These are phyloP conservation scores for Prillingera fragicola DNA, from an alignment of 1,284 basidiomycete species.

Conservation along the genomic window DNA sequence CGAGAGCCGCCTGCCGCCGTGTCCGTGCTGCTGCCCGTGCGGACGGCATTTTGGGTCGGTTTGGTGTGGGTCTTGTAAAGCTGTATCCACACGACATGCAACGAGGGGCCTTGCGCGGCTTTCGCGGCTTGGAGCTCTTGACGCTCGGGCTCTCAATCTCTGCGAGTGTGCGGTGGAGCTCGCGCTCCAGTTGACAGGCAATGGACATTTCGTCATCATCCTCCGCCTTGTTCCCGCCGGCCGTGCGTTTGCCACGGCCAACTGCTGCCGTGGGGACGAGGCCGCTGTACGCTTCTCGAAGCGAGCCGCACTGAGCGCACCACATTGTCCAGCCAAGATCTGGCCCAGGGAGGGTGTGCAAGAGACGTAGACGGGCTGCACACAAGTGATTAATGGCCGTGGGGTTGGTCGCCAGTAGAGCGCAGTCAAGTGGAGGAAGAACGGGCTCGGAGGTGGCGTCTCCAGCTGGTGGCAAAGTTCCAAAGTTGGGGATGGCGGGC, in stretches of 20 bases:
- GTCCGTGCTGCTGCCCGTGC: constrained; percentile 14
- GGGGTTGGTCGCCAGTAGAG: constrained; percentile 2
- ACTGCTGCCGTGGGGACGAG: constrained; percentile 4
- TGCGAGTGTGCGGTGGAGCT: constrained; percentile 3
- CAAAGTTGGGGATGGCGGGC: too few relatives aligned
- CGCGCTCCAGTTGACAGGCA: neutral
- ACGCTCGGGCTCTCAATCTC: neutral
- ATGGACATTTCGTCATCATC: neutral
- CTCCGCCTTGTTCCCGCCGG: too few relatives aligned
- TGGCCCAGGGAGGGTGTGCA: constrained; percentile 7
- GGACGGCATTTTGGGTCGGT: constrained; percentile 7
- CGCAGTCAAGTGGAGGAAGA: constrained; percentile 10
- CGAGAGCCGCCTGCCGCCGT: constrained; percentile 8
- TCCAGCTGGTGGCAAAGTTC: neutral
- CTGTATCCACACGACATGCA: constrained; percentile 7
- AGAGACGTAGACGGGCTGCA: constrained; percentile 14
- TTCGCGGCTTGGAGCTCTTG: neutral
- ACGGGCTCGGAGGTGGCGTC: constrained; percentile 1
- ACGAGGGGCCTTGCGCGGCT: neutral
- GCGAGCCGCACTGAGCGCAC: constrained; percentile 20
- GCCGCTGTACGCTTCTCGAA: constrained; percentile 30
- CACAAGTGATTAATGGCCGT: constrained; percentile 10
- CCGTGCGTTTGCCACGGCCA: constrained; percentile 7
- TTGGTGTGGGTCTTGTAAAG: constrained; percentile 8
- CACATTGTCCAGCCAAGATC: constrained; percentile 34